Conservation (phyloP, 108 stramenopile genomes). For the Nannochloropsis gaditana region DNA sequence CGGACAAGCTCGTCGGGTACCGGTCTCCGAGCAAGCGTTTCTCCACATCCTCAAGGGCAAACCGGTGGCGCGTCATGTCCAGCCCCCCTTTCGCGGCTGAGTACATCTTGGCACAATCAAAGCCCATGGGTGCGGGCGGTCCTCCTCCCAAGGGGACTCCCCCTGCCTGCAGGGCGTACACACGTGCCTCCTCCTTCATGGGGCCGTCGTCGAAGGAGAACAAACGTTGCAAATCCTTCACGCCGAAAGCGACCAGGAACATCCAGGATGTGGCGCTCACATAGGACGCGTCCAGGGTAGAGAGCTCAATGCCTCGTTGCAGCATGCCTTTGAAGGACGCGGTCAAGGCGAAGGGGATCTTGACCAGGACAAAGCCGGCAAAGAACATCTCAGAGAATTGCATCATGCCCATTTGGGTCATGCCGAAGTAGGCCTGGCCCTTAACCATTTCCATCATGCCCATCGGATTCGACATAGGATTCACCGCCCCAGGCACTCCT, state of each 20-base stretch:
- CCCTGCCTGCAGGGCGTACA: background rate
- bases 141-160: conserved; percentile 46
- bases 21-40: conserved; percentile 38
- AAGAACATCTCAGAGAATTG: conserved; percentile 92
- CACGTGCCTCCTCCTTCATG: conserved; percentile 29
- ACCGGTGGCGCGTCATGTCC: conserved; percentile 63
- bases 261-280: conserved; percentile 86
- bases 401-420: conserved; percentile 99
- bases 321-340: conserved; percentile 94
- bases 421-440: conserved; percentile 89
- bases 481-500: conserved; percentile 48
- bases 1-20: background rate
- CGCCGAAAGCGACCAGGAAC: conserved; percentile 93
- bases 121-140: conserved; percentile 56
- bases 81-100: conserved; percentile 53
- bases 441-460: conserved; percentile 65
- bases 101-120: conserved; percentile 60
- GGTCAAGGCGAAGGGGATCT: conserved; percentile 90
- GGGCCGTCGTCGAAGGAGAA: conserved; percentile 76
- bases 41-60: conserved; percentile 52
- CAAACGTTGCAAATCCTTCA: conserved; percentile 78
- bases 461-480: conserved; percentile 60
- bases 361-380: conserved; percentile 81
- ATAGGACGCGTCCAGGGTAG: conserved; percentile 84
- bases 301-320: conserved; percentile 82